Evolutionary conservation across 2,329 filamentous ascomycete species (phyloP).

Genomic region (Hymenoscyphus linearis): DNA sequence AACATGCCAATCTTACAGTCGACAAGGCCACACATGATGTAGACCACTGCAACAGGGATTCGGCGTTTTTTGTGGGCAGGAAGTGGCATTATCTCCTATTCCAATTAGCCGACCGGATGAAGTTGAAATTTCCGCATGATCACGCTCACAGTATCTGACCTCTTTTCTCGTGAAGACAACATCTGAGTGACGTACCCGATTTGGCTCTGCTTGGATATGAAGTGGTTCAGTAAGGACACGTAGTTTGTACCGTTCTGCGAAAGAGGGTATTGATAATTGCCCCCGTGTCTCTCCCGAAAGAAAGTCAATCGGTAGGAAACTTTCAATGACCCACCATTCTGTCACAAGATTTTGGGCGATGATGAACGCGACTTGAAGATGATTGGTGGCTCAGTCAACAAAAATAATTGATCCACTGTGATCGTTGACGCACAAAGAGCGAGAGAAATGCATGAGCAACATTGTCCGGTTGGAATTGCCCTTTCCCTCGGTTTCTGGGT

Average conservation of each 20-base stretch:
- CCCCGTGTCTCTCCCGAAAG: not conserved
- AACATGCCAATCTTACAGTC: not conserved
- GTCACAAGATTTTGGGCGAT: not conserved
- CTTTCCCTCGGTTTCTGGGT: not conserved
- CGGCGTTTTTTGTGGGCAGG: not conserved
- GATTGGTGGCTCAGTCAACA: not conserved
- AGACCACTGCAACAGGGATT: not conserved
- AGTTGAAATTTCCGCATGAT: not conserved
- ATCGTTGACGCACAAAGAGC: not conserved
- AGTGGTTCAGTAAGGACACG: not conserved
- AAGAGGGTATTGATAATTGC: not conserved
- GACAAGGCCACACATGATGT: not conserved
- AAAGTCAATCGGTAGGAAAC: not conserved
- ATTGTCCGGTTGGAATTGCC: not conserved
- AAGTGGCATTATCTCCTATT: not conserved
- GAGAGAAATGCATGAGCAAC: not conserved
- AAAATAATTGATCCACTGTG: not conserved
- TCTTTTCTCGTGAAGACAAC: not conserved
- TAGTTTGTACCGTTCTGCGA: not conserved
- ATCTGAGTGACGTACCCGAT: not conserved
- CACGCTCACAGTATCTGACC: not conserved
- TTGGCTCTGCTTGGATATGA: not conserved
- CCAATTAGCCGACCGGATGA: slow-evolving; percentile 2
- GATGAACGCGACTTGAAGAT: not conserved
- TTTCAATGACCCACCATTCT: not conserved